phyloP scores from a whole-genome alignment of 139 green algal genomes.

The Chlamydomonas incerta region DNA sequence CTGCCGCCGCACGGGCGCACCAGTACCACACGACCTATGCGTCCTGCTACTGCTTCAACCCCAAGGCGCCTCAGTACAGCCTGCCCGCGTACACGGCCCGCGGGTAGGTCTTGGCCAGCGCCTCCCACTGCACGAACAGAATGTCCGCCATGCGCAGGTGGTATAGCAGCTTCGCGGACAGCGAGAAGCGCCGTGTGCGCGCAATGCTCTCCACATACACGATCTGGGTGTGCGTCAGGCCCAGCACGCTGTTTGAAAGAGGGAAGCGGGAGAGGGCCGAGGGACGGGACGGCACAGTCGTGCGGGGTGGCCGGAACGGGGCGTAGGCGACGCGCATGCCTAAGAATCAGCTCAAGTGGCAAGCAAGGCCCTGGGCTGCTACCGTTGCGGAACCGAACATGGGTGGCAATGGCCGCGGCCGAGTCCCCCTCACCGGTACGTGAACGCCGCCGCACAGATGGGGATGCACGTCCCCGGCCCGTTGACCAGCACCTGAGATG shows the following conservation, averaged over 20 bases:
- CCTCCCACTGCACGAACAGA: slow-evolving; percentile 79
- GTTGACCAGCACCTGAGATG: slow-evolving; percentile 89
- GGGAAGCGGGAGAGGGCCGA: neutral
- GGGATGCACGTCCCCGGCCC: slow-evolving; percentile 92
- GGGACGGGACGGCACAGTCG: no score
- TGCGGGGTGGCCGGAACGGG: no score
- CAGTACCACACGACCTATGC: no score
- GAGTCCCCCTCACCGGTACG: slow-evolving; percentile 59
- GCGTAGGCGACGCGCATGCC: no score
- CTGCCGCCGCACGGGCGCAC: no score
- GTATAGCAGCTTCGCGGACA: slow-evolving; percentile 91
- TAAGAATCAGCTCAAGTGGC: no score
- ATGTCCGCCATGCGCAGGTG: slow-evolving; percentile 69
- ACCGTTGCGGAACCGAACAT: no score
- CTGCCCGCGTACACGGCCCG: slow-evolving; percentile 71
- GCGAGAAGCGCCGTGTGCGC: slow-evolving; percentile 75
- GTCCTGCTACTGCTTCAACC: no score
- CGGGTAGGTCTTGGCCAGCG: slow-evolving; percentile 67
- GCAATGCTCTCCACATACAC: slow-evolving; percentile 94
- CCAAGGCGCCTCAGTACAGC: slow-evolving; percentile 77
- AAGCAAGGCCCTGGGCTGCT: no score
- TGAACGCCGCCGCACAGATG: slow-evolving; percentile 68
- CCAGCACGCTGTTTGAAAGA: slow-evolving; percentile 60
- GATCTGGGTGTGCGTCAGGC: slow-evolving; percentile 57
- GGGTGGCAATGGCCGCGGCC: no score